Evolutionary conservation across 345 rosid genomes (phyloP).

Genomic region (Ceriops decandra): DNA sequence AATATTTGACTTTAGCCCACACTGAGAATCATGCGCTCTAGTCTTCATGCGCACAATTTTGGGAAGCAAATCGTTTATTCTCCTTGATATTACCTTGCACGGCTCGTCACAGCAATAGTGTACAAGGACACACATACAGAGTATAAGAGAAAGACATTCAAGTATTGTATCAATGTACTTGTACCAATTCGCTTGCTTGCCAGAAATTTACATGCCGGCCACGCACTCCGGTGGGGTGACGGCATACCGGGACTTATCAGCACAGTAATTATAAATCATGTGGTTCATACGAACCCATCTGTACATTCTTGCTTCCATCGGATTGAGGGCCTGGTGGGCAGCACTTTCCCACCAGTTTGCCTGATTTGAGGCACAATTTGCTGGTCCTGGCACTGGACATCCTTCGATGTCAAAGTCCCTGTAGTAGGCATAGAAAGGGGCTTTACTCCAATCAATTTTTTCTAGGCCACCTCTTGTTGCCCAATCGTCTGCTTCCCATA

Average conservation of each 20-base stretch:
- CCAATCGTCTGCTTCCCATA: conserved; percentile 99
- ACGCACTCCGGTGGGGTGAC: conserved; percentile 73
- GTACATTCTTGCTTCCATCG: conserved; percentile 71
- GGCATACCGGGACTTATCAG: conserved; percentile 71
- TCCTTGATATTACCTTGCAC: conserved; percentile 3
- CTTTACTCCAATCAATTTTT: conserved; percentile 86
- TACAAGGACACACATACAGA: conserved; percentile 12
- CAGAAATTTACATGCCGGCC: conserved; percentile 47
- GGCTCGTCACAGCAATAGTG: conserved; percentile 2
- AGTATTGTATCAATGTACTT: conserved; percentile 4
- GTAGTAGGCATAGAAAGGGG: conserved; percentile 82
- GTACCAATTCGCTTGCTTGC: neutral
- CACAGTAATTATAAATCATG: conserved; percentile 90
- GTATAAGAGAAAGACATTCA: neutral
- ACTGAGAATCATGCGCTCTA: neutral
- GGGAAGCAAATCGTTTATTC: neutral
- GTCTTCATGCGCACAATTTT: conserved; percentile 3
- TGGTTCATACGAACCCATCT: conserved; percentile 91
- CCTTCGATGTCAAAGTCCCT: conserved; percentile 87
- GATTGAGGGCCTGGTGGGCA: conserved; percentile 53
- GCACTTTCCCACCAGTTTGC: conserved; percentile 81
- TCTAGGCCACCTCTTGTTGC: conserved; percentile 95
- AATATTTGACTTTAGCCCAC: conserved; percentile 6
- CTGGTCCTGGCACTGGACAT: conserved; percentile 79
- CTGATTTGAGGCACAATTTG: conserved; percentile 53